These are phyloP conservation scores for Dichotomocladium elegans DNA, from an alignment of 371 early-diverging fungal genomes.

Conservation along the genomic window DNA sequence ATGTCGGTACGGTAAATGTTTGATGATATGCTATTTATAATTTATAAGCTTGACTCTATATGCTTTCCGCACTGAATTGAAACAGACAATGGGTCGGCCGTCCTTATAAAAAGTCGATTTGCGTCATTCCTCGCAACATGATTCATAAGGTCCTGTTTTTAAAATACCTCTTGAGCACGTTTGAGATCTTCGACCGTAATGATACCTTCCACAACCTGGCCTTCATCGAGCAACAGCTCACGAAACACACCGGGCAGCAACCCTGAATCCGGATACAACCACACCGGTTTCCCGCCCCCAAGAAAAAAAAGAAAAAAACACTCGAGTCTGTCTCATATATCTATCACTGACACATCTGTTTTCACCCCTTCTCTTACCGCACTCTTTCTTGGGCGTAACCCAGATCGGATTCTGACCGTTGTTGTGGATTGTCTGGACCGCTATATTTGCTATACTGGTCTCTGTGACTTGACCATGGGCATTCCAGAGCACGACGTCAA, in stretches of 20 bases:
- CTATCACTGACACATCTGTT: background rate
- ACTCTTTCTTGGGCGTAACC: constrained; percentile 44
- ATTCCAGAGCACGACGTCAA: constrained; percentile 60
- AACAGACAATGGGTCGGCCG: constrained; percentile 4
- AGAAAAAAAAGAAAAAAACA: too few relatives aligned
- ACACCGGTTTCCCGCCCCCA: background rate
- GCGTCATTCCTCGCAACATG: too few relatives aligned
- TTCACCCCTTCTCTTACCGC: constrained; percentile 25
- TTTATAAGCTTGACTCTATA: constrained; percentile 5
- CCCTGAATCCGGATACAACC: constrained; percentile 18
- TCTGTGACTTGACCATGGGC: constrained; percentile 48
- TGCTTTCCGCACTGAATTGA: constrained; percentile 7
- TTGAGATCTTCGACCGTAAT: constrained; percentile 44
- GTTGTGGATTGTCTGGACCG: constrained; percentile 25
- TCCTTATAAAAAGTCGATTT: too few relatives aligned
- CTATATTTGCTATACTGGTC: constrained; percentile 59
- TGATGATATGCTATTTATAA: too few relatives aligned
- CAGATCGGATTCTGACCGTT: constrained; percentile 26
- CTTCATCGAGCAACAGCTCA: constrained; percentile 25
- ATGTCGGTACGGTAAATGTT: too few relatives aligned
- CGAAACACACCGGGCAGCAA: constrained; percentile 52
- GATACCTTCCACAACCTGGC: constrained; percentile 25
- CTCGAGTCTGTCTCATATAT: background rate
- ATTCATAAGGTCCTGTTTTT: too few relatives aligned
- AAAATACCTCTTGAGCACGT: constrained; percentile 41